Evolutionary conservation across 768 basidiomycete genomes (phyloP), one percentile per base, ranked within the genome.

Genomic region (Kwoniella mangroviensis): DNA sequence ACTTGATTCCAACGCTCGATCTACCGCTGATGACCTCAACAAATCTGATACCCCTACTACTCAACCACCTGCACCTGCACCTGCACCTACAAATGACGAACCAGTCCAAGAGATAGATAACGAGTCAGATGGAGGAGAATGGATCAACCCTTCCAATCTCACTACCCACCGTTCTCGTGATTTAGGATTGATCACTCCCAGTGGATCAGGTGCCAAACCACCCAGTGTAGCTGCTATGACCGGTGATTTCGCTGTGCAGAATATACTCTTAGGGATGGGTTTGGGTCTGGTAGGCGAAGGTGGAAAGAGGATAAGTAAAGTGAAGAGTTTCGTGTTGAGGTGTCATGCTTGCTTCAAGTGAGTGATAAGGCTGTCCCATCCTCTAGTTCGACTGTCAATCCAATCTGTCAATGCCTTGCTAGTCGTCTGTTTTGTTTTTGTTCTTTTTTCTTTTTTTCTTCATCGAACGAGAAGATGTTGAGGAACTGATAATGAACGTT

Each of bases 301-400:
- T 72, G 97, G 97, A 4, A 95, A 91, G 84, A 87, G 89, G 74
- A 96, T 99, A 68, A 88, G 91, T 72, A 91, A 89, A 76, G 90
- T 98, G 28, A 94, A 95, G 84, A 98, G 89, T 69, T 98, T 94
- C 93, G 93, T 98, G 1, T 84, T 98, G 79, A 85, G 97, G 67
- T 99, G 97, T 82, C 97, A 99, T 84, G 97, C 94, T 15, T 99
- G 97, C 84, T 99, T 95, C 88, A 98, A 98, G 97, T 98, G 79
- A 84, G 94, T 86, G 34, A 9, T 21, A 57, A 17, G n/a, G 15
- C 55, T 58, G 15, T 49, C 19, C 45, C 45, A 13, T 17, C 19
- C 19, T 45, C 15, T 6, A 49, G 6, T 4, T 34, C 5, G 34
- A 34, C 6, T 34, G 6, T 34, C 34, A 34, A 34, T 34, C 34